Percentiles rank a stretch among this genome's conserved stretches.
Evolutionary conservation across 1,284 basidiomycete genomes (phyloP).

Genomic region (Naganishia cerealis): DNA sequence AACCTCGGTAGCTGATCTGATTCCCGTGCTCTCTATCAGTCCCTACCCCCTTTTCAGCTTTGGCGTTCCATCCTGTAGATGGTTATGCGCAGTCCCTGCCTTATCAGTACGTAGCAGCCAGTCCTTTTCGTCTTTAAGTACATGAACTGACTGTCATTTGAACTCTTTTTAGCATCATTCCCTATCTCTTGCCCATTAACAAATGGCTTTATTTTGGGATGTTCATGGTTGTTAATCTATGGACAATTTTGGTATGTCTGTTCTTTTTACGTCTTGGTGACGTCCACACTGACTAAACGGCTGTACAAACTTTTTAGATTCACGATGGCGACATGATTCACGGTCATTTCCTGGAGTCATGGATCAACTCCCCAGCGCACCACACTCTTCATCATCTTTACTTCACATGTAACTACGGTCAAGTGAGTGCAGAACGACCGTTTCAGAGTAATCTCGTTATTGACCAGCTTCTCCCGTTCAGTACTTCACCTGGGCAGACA

Average conservation of each 20-base stretch:
- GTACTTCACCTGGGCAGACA: constrained; percentile 97
- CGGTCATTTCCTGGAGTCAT: constrained; percentile 79
- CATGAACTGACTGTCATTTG: neutral
- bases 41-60: constrained; percentile 92
- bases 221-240: constrained; percentile 86
- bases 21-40: constrained; percentile 59
- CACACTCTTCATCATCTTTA: constrained; percentile 95
- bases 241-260: constrained; percentile 76
- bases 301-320: constrained; percentile 61
- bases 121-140: too few relatives aligned
- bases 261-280: neutral
- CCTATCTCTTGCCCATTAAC: constrained; percentile 88
- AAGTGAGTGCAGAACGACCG: constrained; percentile 53
- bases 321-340: constrained; percentile 99
- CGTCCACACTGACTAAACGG: neutral
- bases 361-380: constrained; percentile 95
- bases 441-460: neutral
- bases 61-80: constrained; percentile 96
- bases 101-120: constrained; percentile 64
- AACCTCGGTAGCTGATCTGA: constrained; percentile 9
- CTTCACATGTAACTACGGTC: constrained; percentile 94
- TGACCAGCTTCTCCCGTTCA: constrained; percentile 36
- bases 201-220: constrained; percentile 74
- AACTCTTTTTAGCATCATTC: constrained; percentile 62
- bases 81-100: constrained; percentile 91